phyloP scores from a whole-genome alignment of 2,329 filamentous ascomycete species.

The Fusarium secorum region DNA sequence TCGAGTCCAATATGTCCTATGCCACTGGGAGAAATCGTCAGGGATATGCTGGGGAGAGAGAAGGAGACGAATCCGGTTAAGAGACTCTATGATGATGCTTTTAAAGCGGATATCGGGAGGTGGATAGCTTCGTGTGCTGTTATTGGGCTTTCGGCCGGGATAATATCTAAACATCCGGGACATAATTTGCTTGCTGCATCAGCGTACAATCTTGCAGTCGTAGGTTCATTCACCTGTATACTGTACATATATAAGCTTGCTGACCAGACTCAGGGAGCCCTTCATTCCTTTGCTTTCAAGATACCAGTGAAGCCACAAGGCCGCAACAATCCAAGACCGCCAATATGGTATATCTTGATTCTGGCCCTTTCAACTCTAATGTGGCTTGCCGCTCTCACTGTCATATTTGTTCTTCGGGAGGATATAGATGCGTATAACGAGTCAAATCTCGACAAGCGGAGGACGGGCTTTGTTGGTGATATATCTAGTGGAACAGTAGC shows the following conservation, averaged over 20 bases:
- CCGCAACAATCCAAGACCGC: not conserved
- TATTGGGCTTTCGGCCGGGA: slow-evolving; percentile 21
- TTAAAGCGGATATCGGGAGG: slow-evolving; percentile 26
- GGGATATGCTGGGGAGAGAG: slow-evolving; percentile 17
- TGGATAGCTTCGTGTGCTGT: slow-evolving; percentile 22
- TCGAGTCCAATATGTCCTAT: slow-evolving; percentile 24
- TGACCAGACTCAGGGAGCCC: slow-evolving; percentile 4
- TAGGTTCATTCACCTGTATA: not conserved
- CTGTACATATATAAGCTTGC: not conserved
- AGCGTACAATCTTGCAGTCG: slow-evolving; percentile 20
- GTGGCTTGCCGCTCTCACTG: slow-evolving; percentile 15
- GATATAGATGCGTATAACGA: slow-evolving; percentile 4
- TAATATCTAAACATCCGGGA: slow-evolving; percentile 25
- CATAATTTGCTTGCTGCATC: slow-evolving; percentile 15
- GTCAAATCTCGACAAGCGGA: not conserved
- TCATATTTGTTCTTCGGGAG: slow-evolving; percentile 15
- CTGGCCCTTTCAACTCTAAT: slow-evolving; percentile 7
- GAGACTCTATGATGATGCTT: slow-evolving; percentile 22
- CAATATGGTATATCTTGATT: slow-evolving; percentile 15
- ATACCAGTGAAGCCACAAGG: slow-evolving; percentile 8
- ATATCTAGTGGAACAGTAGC: slow-evolving; percentile 7
- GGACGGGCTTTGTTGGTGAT: not conserved
- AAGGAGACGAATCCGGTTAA: slow-evolving; percentile 25
- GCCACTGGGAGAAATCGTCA: slow-evolving; percentile 15
- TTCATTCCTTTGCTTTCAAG: slow-evolving; percentile 13